Percentiles rank a stretch among this genome's conserved stretches.
Evolutionary conservation across 2,329 filamentous ascomycete species (phyloP).

Genomic region (Pyricularia grisea): DNA sequence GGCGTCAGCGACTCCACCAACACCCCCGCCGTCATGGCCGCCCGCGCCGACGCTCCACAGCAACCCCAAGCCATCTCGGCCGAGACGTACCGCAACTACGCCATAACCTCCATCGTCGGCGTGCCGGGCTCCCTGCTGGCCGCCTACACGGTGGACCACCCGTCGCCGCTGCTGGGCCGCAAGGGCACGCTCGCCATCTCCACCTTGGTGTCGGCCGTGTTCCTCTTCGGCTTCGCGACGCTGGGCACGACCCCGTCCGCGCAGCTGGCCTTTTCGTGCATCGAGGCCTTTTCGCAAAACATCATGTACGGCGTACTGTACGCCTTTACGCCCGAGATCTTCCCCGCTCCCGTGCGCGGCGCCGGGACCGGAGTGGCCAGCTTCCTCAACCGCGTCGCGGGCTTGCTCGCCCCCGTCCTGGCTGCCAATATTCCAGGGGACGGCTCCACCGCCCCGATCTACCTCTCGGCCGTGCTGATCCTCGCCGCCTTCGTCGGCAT

Average conservation of each 20-base stretch:
- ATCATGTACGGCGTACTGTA: slow-evolving; percentile 73
- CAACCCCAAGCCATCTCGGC: slow-evolving; percentile 24
- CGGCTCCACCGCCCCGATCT: slow-evolving; percentile 47
- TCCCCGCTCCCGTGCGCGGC: slow-evolving; percentile 62
- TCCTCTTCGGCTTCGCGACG: slow-evolving; percentile 58
- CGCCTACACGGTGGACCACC: slow-evolving; percentile 60
- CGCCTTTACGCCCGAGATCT: slow-evolving; percentile 69
- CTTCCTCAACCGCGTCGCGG: slow-evolving; percentile 59
- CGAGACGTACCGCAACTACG: slow-evolving; percentile 68
- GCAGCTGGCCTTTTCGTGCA: slow-evolving; percentile 57
- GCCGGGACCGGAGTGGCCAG: slow-evolving; percentile 65
- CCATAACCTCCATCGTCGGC: slow-evolving; percentile 68
- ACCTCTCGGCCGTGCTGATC: slow-evolving; percentile 46
- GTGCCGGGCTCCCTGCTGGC: slow-evolving; percentile 70
- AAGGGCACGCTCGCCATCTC: slow-evolving; percentile 62
- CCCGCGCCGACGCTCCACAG: slow-evolving; percentile 15
- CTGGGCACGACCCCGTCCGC: slow-evolving; percentile 44
- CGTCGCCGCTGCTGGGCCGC: slow-evolving; percentile 54
- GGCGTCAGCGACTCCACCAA: slow-evolving; percentile 22
- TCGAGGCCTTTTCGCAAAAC: slow-evolving; percentile 64
- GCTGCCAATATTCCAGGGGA: slow-evolving; percentile 52
- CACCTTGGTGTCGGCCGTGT: slow-evolving; percentile 57
- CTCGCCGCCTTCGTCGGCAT: slow-evolving; percentile 50
- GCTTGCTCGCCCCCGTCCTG: slow-evolving; percentile 59
- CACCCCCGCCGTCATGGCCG: slow-evolving; percentile 18